phyloP scores from a whole-genome alignment of 495 filamentous ascomycete genomes.

The Penicillium cinerascens region DNA sequence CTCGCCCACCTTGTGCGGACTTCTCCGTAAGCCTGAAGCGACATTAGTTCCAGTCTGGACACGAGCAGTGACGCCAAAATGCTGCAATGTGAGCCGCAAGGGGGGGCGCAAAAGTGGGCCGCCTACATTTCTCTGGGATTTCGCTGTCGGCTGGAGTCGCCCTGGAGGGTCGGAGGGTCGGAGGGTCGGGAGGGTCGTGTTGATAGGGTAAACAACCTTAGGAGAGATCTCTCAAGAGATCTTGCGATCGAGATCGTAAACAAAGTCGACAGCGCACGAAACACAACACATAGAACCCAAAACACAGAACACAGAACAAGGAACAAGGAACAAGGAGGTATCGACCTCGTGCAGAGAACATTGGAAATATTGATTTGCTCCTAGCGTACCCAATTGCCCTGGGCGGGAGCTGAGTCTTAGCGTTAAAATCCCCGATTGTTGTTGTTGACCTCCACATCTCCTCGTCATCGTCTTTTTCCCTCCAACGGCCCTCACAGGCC shows the following conservation, averaged over 20 bases:
- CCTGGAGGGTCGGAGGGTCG: not conserved
- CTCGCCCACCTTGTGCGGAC: constrained; percentile 9
- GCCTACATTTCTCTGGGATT: not conserved
- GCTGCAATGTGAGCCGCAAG: constrained; percentile 31
- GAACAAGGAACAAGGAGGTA: not conserved
- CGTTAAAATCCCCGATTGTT: constrained; percentile 23
- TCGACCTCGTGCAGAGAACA: constrained; percentile 1
- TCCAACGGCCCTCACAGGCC: constrained; percentile 21
- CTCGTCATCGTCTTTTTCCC: constrained; percentile 22
- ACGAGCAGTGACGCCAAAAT: constrained; percentile 17
- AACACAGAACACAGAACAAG: not conserved
- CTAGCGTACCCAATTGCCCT: constrained; percentile 21
- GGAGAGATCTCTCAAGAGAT: not conserved
- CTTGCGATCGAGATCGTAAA: not conserved
- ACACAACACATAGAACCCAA: not conserved
- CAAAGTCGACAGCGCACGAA: not conserved
- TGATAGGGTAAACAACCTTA: not conserved
- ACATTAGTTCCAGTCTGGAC: constrained; percentile 11
- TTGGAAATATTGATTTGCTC: constrained; percentile 22
- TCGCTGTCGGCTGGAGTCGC: not conserved
- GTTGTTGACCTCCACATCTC: constrained; percentile 21
- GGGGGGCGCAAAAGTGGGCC: constrained; percentile 10
- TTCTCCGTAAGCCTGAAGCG: constrained; percentile 17
- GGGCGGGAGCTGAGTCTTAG: constrained; percentile 19
- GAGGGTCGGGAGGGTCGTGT: not conserved